These are phyloP conservation scores for Coemansia guatemalensis DNA, from an alignment of 192 early-diverging fungal genomes.

Conservation along the genomic window DNA sequence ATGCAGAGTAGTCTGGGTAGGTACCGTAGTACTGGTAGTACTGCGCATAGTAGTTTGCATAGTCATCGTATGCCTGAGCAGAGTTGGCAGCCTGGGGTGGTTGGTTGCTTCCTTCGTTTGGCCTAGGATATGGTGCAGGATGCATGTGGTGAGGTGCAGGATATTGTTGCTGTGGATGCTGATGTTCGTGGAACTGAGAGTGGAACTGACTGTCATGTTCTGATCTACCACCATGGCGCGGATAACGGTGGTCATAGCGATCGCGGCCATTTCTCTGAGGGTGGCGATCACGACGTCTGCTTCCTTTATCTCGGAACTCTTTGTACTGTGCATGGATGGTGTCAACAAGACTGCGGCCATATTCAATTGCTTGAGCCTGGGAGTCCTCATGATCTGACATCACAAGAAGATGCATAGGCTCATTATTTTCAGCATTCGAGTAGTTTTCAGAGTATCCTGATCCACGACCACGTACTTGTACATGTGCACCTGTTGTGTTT, in stretches of 20 bases:
- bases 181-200: constrained; percentile 8
- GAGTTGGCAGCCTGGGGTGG: constrained; percentile 5
- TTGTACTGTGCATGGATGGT: constrained; percentile 76
- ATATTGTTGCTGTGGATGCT: constrained; percentile 5
- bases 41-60: constrained; percentile 39
- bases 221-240: constrained; percentile 12
- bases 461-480: constrained; percentile 81
- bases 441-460: constrained; percentile 74
- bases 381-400: constrained; percentile 65
- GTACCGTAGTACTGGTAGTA: constrained; percentile 53
- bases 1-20: constrained; percentile 41
- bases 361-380: constrained; percentile 63
- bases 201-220: not conserved
- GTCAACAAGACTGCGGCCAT: constrained; percentile 75
- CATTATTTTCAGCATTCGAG: constrained; percentile 64
- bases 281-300: constrained; percentile 20
- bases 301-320: constrained; percentile 45
- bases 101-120: not conserved
- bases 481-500: constrained; percentile 69
- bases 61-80: constrained; percentile 30
- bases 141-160: constrained; percentile 12
- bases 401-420: constrained; percentile 81
- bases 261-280: constrained; percentile 14
- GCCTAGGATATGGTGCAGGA: constrained; percentile 3
- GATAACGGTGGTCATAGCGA: constrained; percentile 13